Percentiles rank a stretch among this genome's conserved stretches.
These are phyloP conservation scores for Ulmus americana DNA, from an alignment of 331 rosid species.

Conservation along the genomic window DNA sequence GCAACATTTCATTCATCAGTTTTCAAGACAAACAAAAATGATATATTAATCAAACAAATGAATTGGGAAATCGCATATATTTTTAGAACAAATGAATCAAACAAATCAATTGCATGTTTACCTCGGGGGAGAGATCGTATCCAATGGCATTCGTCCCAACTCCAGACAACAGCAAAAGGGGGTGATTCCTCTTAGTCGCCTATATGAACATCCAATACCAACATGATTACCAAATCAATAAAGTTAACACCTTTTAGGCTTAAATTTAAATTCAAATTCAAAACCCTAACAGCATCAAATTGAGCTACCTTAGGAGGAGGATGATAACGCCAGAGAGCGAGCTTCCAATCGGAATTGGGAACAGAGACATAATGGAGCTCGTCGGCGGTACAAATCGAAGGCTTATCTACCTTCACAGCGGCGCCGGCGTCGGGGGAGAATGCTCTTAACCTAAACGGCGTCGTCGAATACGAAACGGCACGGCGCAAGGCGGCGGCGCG, in stretches of 20 bases:
- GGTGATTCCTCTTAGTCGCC: conserved; percentile 89
- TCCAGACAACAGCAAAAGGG: conserved; percentile 78
- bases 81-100: background rate
- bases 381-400: conserved; percentile 85
- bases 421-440: conserved; percentile 37
- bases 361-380: conserved; percentile 89
- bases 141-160: conserved; percentile 98
- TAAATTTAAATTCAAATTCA: background rate
- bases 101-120: conserved; percentile 10
- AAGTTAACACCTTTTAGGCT: background rate
- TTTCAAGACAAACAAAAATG: background rate
- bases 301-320: conserved; percentile 58
- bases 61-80: background rate
- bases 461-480: conserved; percentile 14
- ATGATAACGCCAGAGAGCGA: conserved; percentile 92
- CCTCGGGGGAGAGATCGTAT: conserved; percentile 89
- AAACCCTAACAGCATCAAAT: background rate
- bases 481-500: conserved; percentile 42
- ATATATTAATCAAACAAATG: background rate
- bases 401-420: conserved; percentile 53
- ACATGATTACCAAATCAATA: background rate
- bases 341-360: conserved; percentile 69
- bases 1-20: background rate
- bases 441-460: conserved; percentile 47
- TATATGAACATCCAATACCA: conserved; percentile 13